Conservation (phyloP, 2,329 filamentous ascomycete genomes). For the Colletotrichum truncatum region DNA sequence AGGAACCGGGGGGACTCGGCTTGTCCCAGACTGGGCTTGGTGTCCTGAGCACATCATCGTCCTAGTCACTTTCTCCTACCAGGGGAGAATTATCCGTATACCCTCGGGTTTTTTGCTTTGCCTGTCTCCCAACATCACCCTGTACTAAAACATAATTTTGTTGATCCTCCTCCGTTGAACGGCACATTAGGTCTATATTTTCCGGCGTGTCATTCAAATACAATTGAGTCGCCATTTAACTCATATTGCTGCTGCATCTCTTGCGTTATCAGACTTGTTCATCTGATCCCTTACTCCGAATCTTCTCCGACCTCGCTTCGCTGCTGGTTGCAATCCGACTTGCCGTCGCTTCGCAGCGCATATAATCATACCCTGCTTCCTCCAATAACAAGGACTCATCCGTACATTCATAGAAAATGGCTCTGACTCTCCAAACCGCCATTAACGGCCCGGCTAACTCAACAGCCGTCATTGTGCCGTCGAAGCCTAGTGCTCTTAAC, state of each 20-base stretch:
- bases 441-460: conserved; percentile 55
- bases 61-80: conserved; percentile 11
- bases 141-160: neutral
- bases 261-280: neutral
- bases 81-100: conserved; percentile 11
- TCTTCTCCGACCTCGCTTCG: conserved; percentile 19
- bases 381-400: neutral
- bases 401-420: conserved; percentile 37
- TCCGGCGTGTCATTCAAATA: too few species aligned
- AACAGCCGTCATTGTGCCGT: conserved; percentile 78
- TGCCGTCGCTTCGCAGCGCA: neutral
- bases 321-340: conserved; percentile 12
- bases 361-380: conserved; percentile 1
- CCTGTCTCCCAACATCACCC: neutral
- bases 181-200: too few species aligned
- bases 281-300: conserved; percentile 5
- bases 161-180: conserved; percentile 2
- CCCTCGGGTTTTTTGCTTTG: neutral
- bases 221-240: neutral
- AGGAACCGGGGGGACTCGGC: conserved; percentile 17
- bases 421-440: conserved; percentile 59
- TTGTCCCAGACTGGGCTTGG: conserved; percentile 27
- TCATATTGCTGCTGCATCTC: neutral
- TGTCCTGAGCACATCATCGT: conserved; percentile 26
- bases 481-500: conserved; percentile 67